Conservation (phyloP, 495 filamentous ascomycete species). For the Aspergillus cristatus region DNA sequence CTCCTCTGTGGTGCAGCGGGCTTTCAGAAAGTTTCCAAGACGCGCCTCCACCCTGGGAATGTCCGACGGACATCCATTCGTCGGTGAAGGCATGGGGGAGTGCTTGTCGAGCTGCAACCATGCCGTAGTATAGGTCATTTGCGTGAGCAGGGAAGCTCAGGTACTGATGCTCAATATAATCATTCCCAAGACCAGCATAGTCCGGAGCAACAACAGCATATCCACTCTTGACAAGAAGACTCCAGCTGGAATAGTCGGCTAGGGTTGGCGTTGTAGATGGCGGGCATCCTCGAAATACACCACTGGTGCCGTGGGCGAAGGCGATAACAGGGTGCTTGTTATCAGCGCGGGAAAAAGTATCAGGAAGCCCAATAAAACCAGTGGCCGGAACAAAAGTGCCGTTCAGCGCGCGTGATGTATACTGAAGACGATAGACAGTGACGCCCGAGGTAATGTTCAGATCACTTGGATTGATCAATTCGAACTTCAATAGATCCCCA, state of each 20-base stretch:
- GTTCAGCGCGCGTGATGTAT: constrained; percentile 29
- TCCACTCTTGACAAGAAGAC: constrained; percentile 31
- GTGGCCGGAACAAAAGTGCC: constrained; percentile 35
- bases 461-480: too few species aligned
- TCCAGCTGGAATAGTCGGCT: constrained; percentile 24
- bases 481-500: constrained; percentile 23
- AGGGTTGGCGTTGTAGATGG: constrained; percentile 33
- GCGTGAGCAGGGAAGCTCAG: constrained; percentile 24
- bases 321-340: constrained; percentile 24
- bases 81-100: constrained; percentile 25
- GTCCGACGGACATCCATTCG: constrained; percentile 37
- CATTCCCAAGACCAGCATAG: constrained; percentile 42
- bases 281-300: constrained; percentile 23
- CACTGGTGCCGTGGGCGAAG: constrained; percentile 41
- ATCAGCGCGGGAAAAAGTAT: constrained; percentile 11
- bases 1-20: constrained; percentile 9
- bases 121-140: constrained; percentile 34
- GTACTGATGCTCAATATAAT: constrained; percentile 29
- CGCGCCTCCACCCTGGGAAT: constrained; percentile 40
- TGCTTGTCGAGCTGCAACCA: constrained; percentile 33
- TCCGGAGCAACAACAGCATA: constrained; percentile 43
- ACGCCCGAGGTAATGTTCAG: constrained; percentile 17
- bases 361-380: constrained; percentile 41
- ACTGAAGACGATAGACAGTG: constrained; percentile 34
- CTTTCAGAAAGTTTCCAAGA: constrained; percentile 37